A percentile compares a stretch with the other conserved stretches of the same genome.
Evolutionary conservation across 73 alveolate genomes (phyloP).

Genomic region (Stentor coeruleus): DNA sequence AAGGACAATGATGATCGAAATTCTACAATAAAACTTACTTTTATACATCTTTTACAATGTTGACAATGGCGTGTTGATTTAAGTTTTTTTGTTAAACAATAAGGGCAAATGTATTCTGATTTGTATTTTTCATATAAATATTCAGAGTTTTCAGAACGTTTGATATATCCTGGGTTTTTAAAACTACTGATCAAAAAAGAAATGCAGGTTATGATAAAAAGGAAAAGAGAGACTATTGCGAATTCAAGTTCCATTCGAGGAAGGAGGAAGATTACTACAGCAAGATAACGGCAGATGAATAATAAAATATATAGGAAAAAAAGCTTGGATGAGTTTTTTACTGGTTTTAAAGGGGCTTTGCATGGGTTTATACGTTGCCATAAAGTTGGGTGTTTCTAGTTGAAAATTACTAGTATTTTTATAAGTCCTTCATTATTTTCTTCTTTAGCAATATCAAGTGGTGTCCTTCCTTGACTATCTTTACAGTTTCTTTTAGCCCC

Average conservation of each 20-base stretch:
- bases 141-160: not conserved
- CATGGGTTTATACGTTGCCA: not conserved
- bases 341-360: not conserved
- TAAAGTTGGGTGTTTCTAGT: not conserved
- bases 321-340: not conserved
- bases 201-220: not conserved
- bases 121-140: slow-evolving; percentile 13
- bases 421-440: not conserved
- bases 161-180: slow-evolving; percentile 35
- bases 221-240: not conserved
- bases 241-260: not conserved
- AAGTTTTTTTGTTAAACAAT: slow-evolving; percentile 20
- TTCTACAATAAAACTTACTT: slow-evolving; percentile 42
- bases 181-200: not conserved
- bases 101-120: slow-evolving; percentile 30
- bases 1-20: slow-evolving; percentile 80
- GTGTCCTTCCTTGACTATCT: not conserved
- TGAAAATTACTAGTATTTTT: not conserved
- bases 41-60: slow-evolving; percentile 59
- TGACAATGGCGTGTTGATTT: slow-evolving; percentile 43
- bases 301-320: not conserved
- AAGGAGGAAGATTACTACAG: not conserved
- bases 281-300: not conserved
- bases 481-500: not conserved
- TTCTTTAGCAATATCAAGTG: not conserved